Evolutionary conservation across 2,329 filamentous ascomycete species (phyloP), one percentile per base, ranked within the genome.

Genomic region (Cladosporium velox): DNA sequence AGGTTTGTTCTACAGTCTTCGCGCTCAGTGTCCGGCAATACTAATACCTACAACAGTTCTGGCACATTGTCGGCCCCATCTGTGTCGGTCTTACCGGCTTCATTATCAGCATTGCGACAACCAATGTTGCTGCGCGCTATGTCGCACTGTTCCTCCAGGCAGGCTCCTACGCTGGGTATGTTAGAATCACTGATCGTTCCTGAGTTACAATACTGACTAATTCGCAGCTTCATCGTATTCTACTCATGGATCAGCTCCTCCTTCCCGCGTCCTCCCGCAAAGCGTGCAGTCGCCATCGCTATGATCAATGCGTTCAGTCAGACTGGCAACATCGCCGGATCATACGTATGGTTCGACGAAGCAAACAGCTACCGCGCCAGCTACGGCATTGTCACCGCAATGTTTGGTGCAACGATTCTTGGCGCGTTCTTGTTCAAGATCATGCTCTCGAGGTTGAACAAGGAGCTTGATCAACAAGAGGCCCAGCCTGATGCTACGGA

Each of bases 231-330:
- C 61, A 64, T 64, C 51, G 61, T 64, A 6, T 64, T 86, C 58
- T 92, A 88, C 73, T 90, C 88, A 2, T 95, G 91, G 91, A 92
- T 93, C 69, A 87, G 85, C 57, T 91, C 90, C 74, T 90, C 88
- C 1, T 83, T 94, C 61, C 90, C 91, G 0, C 86, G 91, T 5
- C 91, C 91, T 3, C 89, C 90, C 0, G 88, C 90, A 2, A 93
- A 93, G 79, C 85, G 90, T 67, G 88, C 88, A 2, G 87, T 90
- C 0, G 90, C 90, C 0, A 76, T 94, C 5, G 91, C 90, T 0
- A 88, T 90, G 68, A 91, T 93, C 77, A 94, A 94, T 73, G 88
- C 88, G 2, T 82, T 91, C 11, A 86, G 85, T 21, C 92, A 93
- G 15, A 32, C 34, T 21, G 64, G 55, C 15, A 59, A 54, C 30